Conservation (phyloP, 805 yeast genomes). For the Saccharomyces paradoxus region DNA sequence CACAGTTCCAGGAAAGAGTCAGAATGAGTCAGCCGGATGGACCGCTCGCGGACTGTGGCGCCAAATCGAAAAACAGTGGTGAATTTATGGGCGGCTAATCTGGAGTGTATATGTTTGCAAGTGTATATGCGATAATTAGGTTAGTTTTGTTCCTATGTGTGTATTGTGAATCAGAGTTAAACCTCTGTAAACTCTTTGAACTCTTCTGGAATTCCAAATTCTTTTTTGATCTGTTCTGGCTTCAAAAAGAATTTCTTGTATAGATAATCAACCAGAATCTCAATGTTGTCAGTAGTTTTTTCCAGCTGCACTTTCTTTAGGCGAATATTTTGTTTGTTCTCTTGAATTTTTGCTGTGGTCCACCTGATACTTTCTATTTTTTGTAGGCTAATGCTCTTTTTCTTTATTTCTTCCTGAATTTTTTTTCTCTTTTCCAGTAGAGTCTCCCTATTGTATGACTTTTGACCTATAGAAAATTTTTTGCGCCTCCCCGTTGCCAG, state of each 20-base stretch:
- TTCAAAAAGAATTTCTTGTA: conserved; percentile 26
- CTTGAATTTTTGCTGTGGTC: conserved; percentile 13
- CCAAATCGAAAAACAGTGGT: background rate
- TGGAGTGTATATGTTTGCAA: background rate
- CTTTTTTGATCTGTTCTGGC: conserved; percentile 28
- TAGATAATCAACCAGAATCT: conserved; percentile 33
- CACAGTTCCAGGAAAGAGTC: background rate
- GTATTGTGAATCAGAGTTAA: background rate
- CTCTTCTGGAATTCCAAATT: conserved; percentile 39
- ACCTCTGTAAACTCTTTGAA: conserved; percentile 21
- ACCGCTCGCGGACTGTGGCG: background rate
- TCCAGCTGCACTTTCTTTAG: conserved; percentile 10
- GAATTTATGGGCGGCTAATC: background rate
- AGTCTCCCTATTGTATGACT: background rate
- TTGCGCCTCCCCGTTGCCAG: background rate
- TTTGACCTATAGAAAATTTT: background rate
- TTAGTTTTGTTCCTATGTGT: background rate
- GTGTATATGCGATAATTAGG: background rate
- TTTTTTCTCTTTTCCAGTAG: conserved; percentile 4
- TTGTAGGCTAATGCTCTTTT: conserved; percentile 1
- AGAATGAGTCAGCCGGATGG: background rate
- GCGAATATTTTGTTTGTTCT: conserved; percentile 4
- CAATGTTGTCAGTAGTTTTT: conserved; percentile 35
- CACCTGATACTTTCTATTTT: conserved; percentile 9
- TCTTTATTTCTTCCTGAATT: background rate